Conservation (phyloP, 2,329 filamentous ascomycete genomes). For the Fusarium oxysporum region DNA sequence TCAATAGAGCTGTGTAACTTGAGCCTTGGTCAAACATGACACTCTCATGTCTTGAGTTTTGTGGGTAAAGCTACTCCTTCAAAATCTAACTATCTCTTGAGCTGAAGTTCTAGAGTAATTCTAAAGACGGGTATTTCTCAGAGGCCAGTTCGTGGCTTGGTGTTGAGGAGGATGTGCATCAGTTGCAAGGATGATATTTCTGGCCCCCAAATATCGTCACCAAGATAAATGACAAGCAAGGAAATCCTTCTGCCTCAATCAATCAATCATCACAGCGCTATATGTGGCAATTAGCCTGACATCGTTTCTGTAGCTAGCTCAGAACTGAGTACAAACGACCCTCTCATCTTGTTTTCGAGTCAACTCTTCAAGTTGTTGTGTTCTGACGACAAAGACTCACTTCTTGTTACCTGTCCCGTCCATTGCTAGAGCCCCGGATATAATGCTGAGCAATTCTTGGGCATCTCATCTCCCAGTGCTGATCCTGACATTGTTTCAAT, state of each 20-base stretch:
- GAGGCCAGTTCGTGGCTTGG: background rate
- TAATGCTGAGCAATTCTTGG: background rate
- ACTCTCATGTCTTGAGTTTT: background rate
- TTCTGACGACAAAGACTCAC: background rate
- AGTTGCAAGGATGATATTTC: background rate
- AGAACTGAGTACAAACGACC: background rate
- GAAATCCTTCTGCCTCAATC: background rate
- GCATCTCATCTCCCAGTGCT: background rate
- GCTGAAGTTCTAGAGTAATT: background rate
- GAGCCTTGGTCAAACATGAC: background rate
- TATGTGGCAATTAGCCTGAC: background rate
- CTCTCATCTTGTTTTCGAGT: background rate
- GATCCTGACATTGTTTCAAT: background rate
- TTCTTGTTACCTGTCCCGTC: background rate
- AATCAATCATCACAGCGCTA: background rate
- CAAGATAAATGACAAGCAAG: background rate
- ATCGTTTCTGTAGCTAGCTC: background rate
- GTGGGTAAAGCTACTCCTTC: background rate
- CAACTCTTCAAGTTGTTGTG: background rate
- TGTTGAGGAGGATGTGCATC: background rate
- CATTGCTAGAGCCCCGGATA: background rate
- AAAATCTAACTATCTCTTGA: background rate
- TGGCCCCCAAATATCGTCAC: background rate
- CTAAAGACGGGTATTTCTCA: background rate
- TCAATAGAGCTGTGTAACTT: background rate